Evolutionary conservation across 345 rosid genomes (phyloP).

Genomic region (Eutrema heterophyllum): DNA sequence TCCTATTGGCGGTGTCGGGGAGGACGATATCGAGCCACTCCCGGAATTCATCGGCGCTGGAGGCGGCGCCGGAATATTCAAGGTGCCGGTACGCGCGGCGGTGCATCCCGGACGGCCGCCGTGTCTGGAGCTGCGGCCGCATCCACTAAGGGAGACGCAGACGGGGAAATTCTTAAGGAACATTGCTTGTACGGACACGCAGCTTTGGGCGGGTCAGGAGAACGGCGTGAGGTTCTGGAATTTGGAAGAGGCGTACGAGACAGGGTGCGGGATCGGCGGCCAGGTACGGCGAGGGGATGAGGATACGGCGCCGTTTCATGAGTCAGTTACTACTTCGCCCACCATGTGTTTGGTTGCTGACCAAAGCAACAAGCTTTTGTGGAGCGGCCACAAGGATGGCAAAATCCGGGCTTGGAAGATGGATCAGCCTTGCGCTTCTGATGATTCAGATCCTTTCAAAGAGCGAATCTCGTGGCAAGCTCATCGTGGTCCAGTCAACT

Average conservation of each 20-base stretch:
- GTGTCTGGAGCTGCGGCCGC: conserved; percentile 78
- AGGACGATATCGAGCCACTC: conserved; percentile 34
- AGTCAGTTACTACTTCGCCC: conserved; percentile 65
- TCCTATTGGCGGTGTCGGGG: not conserved
- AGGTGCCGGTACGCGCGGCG: conserved; percentile 55
- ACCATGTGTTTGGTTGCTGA: conserved; percentile 70
- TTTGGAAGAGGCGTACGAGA: conserved; percentile 50
- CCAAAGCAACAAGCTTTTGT: conserved; percentile 49
- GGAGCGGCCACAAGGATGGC: conserved; percentile 95
- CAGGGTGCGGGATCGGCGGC: conserved; percentile 57
- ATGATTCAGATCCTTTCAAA: conserved; percentile 38
- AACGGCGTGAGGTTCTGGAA: conserved; percentile 79
- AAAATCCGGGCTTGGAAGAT: conserved; percentile 79
- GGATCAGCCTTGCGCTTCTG: conserved; percentile 35
- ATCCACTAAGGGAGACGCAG: conserved; percentile 92
- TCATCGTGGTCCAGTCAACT: conserved; percentile 66
- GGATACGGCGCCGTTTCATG: conserved; percentile 92
- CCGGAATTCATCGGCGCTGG: conserved; percentile 57
- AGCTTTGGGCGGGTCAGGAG: conserved; percentile 95
- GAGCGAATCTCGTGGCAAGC: conserved; percentile 89
- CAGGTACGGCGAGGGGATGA: conserved; percentile 81
- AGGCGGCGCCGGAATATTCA: conserved; percentile 51
- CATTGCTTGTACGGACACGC: conserved; percentile 73
- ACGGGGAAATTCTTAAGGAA: conserved; percentile 72
- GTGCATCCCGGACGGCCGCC: conserved; percentile 79